These are phyloP conservation scores for Mrakia blollopis DNA, from an alignment of 768 basidiomycete genomes.

Conservation along the genomic window DNA sequence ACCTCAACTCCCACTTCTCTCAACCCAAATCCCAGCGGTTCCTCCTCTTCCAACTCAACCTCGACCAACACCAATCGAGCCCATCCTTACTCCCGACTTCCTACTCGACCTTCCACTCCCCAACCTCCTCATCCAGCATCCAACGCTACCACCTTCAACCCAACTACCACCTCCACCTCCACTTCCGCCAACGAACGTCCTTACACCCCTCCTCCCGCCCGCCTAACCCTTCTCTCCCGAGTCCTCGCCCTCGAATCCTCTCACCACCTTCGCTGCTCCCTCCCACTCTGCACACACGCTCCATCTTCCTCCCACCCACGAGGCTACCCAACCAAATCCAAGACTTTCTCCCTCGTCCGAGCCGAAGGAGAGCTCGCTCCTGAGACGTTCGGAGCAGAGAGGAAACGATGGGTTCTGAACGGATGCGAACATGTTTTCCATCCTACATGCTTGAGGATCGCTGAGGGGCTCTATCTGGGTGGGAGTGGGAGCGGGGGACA, in stretches of 20 bases:
- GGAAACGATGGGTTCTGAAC: conserved; percentile 6
- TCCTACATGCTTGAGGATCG: conserved; percentile 15
- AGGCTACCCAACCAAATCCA: conserved; percentile 2
- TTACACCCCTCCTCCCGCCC: conserved; percentile 17
- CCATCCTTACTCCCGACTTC: conserved; percentile 25
- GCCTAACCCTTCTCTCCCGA: conserved; percentile 27
- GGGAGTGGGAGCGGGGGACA: background rate
- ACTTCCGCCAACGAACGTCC: background rate
- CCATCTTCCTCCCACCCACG: background rate
- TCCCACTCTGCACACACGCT: conserved; percentile 19
- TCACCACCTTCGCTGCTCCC: conserved; percentile 29
- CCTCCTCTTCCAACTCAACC: background rate
- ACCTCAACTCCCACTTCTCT: conserved; percentile 2
- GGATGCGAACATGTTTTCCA: conserved; percentile 26
- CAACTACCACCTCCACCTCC: background rate
- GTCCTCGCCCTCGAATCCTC: conserved; percentile 21
- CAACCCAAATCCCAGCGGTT: background rate
- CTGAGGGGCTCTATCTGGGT: background rate
- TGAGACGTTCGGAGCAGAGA: background rate
- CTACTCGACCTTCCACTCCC: conserved; percentile 9
- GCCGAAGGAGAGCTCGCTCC: conserved; percentile 11
- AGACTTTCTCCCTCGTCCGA: conserved; percentile 2
- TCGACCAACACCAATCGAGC: background rate
- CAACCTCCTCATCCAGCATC: background rate
- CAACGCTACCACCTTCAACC: background rate